Base-by-base conservation (phyloP, 2,329 filamentous ascomycete species). In the Chaetomiaceae sp. region DNA sequence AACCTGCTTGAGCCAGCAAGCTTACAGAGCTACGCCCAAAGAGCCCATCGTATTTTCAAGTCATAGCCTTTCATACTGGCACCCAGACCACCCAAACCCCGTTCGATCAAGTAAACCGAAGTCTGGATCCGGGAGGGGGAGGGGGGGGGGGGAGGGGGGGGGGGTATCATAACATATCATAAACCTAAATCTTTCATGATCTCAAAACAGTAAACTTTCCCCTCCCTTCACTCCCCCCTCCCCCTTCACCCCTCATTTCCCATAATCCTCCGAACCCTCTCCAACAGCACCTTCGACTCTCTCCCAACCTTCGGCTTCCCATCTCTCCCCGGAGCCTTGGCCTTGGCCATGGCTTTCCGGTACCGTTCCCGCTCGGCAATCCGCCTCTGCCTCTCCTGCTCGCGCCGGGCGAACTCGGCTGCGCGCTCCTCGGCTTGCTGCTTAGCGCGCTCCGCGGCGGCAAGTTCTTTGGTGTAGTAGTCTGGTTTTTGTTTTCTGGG, bases 271-370 rank as follows among this genome's bases (percentile, higher is more conserved):
- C 86, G 85, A 30, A 92, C 86, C 71, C 85, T 89, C 64, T 90
- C 86, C 51, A 96, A 72, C 62, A 96, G 63, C 33, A 92, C 77
- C 30, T 78, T 79, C 62, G 90, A 91, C 75, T 95, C 90, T 56
- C 89, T 78, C 1, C 90, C 90, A 43, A 96, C 69, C 72, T 89
- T 91, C 68, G 86, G 80, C 72, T 87, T 85, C 10, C 89, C 89
- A 68, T 58, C 64, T 71, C 25, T 83, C 84, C 67, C 86, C 1
- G 78, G 77, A 61, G 77, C 78, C 41, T 85, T 76, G 47, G 91
- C 89, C 67, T 85, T 86, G 58, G 87, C 85, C 68, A 89, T 81
- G 58, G 85, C 82, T 61, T 80, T 82, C 55, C 82, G 78, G 63
- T 85, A 80, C 55, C 76, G 76, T 60, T 83, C 76, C 11, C 85